phyloP scores from a whole-genome alignment of 176 grass and related monocot genomes.

The Aegilops speltoides region DNA sequence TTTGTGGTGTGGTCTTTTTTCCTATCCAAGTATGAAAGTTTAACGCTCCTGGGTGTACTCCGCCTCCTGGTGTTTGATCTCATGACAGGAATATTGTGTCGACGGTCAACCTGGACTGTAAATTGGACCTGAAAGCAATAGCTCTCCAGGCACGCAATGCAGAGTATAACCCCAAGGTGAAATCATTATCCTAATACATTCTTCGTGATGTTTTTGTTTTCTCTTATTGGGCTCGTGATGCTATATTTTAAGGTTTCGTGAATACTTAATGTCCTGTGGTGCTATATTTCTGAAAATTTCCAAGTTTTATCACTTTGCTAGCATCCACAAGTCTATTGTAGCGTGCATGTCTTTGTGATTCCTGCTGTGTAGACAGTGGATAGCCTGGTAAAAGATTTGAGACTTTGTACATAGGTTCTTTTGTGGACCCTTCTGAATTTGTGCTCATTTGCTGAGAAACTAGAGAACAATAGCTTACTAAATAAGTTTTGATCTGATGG shows the following conservation, averaged over 20 bases:
- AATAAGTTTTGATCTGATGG: background rate
- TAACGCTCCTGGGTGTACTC: background rate
- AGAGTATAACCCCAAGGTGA: constrained; percentile 84
- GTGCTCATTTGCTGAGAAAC: background rate
- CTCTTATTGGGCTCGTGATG: background rate
- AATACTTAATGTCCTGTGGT: background rate
- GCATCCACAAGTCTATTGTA: background rate
- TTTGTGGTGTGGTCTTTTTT: background rate
- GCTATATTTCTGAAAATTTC: background rate
- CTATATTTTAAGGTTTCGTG: background rate
- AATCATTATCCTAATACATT: background rate
- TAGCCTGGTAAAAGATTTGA: background rate
- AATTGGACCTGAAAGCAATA: constrained; percentile 82
- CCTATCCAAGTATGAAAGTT: background rate
- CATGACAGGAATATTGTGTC: constrained; percentile 73
- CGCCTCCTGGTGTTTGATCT: background rate
- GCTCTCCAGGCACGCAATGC: constrained; percentile 84
- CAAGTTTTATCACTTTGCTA: background rate
- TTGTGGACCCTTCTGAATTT: background rate
- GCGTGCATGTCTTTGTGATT: background rate
- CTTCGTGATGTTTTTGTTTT: background rate
- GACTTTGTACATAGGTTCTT: background rate
- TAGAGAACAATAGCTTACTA: background rate
- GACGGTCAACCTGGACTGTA: constrained; percentile 84
- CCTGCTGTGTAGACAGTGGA: background rate